Evolutionary conservation across 441 rosid species (phyloP).

Genomic region (Croton setiger): DNA sequence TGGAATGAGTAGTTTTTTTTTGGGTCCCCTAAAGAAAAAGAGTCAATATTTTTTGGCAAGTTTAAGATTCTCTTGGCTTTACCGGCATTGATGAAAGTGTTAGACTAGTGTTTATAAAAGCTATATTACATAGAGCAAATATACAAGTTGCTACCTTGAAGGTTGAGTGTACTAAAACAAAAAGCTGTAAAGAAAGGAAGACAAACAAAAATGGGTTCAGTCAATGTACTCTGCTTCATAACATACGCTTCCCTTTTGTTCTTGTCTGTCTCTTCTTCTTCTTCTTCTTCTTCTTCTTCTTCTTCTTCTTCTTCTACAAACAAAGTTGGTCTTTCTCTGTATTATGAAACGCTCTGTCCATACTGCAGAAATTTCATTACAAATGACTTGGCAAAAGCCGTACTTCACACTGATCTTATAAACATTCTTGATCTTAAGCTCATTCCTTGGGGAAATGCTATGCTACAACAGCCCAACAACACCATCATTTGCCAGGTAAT

Average conservation of each 20-base stretch:
- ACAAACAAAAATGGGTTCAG: background rate
- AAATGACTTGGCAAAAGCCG: background rate
- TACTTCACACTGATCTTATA: conserved; percentile 11
- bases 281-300: conserved; percentile 17
- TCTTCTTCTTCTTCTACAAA: conserved; percentile 11
- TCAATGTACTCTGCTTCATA: background rate
- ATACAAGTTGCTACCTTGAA: background rate
- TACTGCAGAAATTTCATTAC: conserved; percentile 13
- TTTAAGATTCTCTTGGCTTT: no score
- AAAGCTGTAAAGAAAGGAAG: background rate
- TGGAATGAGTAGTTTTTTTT: no score
- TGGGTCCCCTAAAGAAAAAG: no score
- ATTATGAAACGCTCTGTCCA: conserved; percentile 14
- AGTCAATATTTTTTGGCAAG: no score
- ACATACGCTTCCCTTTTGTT: background rate
- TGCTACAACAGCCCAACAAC: background rate
- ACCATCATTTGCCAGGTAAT: conserved; percentile 9
- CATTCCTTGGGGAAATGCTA: conserved; percentile 20
- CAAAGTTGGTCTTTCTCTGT: conserved; percentile 11
- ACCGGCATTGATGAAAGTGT: no score
- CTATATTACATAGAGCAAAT: no score
- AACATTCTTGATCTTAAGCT: conserved; percentile 17
- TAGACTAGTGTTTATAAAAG: no score
- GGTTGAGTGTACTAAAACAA: background rate
- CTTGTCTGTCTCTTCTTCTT: conserved; percentile 8